Evolutionary conservation across 23 red algal species (phyloP).

Genomic region (Cyanidioschyzon merolae): DNA sequence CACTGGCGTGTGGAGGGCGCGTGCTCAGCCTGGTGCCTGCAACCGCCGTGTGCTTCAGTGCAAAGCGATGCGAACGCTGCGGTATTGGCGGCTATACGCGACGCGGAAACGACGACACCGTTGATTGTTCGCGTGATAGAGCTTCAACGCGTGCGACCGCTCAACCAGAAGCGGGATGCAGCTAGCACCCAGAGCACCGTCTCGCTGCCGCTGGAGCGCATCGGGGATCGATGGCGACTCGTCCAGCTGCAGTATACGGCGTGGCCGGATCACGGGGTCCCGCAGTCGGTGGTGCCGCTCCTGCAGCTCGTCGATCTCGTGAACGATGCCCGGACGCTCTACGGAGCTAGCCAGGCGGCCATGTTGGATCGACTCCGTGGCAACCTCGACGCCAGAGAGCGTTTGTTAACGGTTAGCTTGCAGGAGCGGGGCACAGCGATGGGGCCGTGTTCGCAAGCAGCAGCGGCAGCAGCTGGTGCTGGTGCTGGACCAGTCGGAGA

Average conservation of each 20-base stretch:
- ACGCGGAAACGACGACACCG: neutral
- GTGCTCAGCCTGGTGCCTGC: neutral
- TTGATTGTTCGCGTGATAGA: slow-evolving; percentile 1
- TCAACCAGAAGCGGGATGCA: neutral
- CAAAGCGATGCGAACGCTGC: neutral
- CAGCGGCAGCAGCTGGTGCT: neutral
- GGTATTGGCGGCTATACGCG: neutral
- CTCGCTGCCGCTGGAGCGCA: neutral
- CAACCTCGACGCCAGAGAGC: neutral
- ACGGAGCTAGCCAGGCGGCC: neutral
- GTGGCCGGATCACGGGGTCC: slow-evolving; percentile 89
- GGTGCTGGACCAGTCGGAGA: too few relatives aligned
- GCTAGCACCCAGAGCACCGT: neutral
- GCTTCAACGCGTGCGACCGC: neutral
- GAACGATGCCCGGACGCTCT: neutral
- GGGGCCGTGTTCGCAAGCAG: neutral
- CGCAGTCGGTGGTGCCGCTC: slow-evolving; percentile 30
- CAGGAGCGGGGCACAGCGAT: too few relatives aligned
- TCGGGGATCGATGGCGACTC: slow-evolving; percentile 22
- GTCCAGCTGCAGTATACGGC: slow-evolving; percentile 65
- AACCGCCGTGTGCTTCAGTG: neutral
- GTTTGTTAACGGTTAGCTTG: neutral
- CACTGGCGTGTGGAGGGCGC: neutral
- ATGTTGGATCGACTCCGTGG: neutral
- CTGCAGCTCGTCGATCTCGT: slow-evolving; percentile 25